Conservation (phyloP, 345 rosid species). For the Sonneratia caseolaris region DNA sequence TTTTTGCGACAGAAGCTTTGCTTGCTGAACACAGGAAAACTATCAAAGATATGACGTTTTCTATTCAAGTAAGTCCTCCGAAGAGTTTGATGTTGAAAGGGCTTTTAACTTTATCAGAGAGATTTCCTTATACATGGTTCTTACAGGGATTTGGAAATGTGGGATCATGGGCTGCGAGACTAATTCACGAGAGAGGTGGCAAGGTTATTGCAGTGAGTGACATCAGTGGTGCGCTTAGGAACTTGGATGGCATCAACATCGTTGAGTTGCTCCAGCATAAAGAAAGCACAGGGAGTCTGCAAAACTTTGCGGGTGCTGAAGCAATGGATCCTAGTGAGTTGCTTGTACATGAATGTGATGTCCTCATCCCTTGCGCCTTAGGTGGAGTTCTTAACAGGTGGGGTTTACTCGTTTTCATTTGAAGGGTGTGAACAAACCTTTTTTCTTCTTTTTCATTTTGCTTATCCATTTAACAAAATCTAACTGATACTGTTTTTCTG, state of each 20-base stretch:
- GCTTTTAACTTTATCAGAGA: not conserved
- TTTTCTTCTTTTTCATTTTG: not conserved
- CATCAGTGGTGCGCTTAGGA: conserved; percentile 82
- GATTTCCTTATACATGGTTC: not conserved
- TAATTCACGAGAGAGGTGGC: conserved; percentile 88
- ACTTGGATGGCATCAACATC: conserved; percentile 69
- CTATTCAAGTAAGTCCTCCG: conserved; percentile 52
- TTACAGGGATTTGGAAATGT: conserved; percentile 93
- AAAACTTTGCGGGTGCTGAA: conserved; percentile 64
- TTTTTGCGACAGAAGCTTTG: conserved; percentile 81
- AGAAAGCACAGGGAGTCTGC: conserved; percentile 51
- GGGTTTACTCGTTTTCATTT: not conserved
- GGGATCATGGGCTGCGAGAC: conserved; percentile 86
- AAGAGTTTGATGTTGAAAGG: not conserved
- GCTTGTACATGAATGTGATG: conserved; percentile 89
- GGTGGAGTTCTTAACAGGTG: conserved; percentile 95
- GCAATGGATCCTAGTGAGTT: conserved; percentile 52
- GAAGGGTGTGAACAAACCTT: not conserved
- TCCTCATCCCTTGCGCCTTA: conserved; percentile 90
- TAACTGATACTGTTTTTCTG: not conserved
- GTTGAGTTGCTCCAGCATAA: conserved; percentile 49
- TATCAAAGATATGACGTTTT: conserved; percentile 70
- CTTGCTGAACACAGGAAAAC: conserved; percentile 83
- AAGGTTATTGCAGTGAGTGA: conserved; percentile 90
- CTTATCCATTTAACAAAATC: not conserved